Percentiles rank a stretch among this genome's conserved stretches.
Conservation (phyloP, 2,329 filamentous ascomycete genomes). For the Beauveria medogensis region DNA sequence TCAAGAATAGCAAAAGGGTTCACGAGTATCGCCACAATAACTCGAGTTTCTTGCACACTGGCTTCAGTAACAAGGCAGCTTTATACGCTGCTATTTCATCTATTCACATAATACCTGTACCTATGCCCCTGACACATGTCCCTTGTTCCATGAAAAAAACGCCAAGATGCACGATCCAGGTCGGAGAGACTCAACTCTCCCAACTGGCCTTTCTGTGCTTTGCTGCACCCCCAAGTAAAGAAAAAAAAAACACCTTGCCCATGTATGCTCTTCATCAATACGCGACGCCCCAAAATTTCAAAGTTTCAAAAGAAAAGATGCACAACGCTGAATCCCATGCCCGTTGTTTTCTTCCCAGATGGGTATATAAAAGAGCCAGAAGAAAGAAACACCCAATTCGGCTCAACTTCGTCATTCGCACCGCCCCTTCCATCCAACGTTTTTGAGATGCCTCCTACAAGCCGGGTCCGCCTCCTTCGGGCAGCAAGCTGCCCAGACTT, state of each 20-base stretch:
- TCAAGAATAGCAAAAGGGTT: background rate
- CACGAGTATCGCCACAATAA: background rate
- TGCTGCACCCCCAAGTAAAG: background rate
- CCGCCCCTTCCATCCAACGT: no score
- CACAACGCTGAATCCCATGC: slow-evolving; percentile 1
- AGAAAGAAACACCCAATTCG: background rate
- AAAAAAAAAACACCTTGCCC: background rate
- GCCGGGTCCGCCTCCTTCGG: slow-evolving; percentile 31
- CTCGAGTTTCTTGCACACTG: no score
- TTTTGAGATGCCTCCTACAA: background rate
- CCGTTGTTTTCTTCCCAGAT: background rate
- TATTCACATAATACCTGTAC: background rate
- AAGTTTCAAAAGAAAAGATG: background rate
- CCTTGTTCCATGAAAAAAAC: background rate
- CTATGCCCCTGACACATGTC: background rate
- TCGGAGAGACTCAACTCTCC: background rate
- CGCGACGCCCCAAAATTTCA: background rate
- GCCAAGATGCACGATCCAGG: background rate
- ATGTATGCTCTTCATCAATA: background rate
- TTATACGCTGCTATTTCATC: background rate
- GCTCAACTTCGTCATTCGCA: no score
- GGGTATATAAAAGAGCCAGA: background rate
- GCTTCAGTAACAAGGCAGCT: background rate
- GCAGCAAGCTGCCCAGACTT: slow-evolving; percentile 60
- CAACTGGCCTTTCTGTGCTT: background rate